Conservation (phyloP, 177 flowering plant species). For the Vitis hybrid region DNA sequence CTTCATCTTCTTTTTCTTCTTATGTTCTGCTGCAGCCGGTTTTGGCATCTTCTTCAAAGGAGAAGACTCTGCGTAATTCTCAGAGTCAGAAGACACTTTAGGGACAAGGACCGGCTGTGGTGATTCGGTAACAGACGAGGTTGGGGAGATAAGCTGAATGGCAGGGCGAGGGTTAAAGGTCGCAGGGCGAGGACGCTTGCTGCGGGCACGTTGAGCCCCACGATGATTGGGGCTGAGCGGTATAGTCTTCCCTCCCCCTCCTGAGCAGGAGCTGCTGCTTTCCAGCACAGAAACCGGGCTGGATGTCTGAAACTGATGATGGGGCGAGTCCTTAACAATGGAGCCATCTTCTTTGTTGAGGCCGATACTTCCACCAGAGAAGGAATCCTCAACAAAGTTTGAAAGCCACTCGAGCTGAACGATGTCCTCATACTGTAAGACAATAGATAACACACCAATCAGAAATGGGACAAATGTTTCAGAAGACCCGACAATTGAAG, state of each 20-base stretch:
- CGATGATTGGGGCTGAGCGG: slow-evolving; percentile 36
- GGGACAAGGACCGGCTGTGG: slow-evolving; percentile 17
- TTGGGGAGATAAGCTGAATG: slow-evolving; percentile 51
- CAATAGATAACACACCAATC: not conserved
- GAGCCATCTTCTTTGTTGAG: slow-evolving; percentile 32
- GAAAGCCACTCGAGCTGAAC: slow-evolving; percentile 94
- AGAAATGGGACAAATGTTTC: not conserved
- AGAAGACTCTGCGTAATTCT: slow-evolving; percentile 54
- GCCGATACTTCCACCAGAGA: slow-evolving; percentile 47
- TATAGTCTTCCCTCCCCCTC: slow-evolving; percentile 35
- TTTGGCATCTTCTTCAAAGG: slow-evolving; percentile 33
- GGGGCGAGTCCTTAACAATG: slow-evolving; percentile 2
- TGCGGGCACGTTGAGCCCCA: slow-evolving; percentile 67
- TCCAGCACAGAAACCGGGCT: slow-evolving; percentile 85
- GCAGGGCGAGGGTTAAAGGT: slow-evolving; percentile 56
- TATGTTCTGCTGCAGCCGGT: slow-evolving; percentile 24
- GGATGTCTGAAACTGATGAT: slow-evolving; percentile 48
- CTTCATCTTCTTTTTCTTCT: slow-evolving; percentile 63
- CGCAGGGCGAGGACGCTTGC: slow-evolving; percentile 92
- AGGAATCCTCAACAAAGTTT: slow-evolving; percentile 85
- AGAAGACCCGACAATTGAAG: no score
- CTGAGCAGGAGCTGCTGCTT: slow-evolving; percentile 72
- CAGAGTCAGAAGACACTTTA: slow-evolving; percentile 33
- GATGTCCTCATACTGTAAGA: slow-evolving; percentile 75
- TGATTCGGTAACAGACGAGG: slow-evolving; percentile 44